A percentile compares a stretch with the other conserved stretches of the same genome.
Conservation (phyloP, 441 rosid species). For the Jatropha podagrica region DNA sequence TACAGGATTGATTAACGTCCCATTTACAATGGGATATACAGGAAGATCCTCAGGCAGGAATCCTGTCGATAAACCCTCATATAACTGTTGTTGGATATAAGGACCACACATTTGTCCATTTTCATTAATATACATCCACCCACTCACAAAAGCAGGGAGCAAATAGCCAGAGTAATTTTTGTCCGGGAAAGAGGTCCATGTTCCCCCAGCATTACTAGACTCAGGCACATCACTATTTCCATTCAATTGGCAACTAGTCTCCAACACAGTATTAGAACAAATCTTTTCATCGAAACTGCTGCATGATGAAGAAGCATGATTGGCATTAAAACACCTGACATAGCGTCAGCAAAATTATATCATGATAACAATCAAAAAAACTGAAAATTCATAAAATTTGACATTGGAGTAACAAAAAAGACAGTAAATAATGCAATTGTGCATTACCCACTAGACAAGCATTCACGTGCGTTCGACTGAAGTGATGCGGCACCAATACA, state of each 20-base stretch:
- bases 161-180: slow-evolving; percentile 41
- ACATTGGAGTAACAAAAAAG: not conserved
- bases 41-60: slow-evolving; percentile 90
- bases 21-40: slow-evolving; percentile 78
- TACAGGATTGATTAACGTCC: slow-evolving; percentile 58
- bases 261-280: slow-evolving; percentile 39
- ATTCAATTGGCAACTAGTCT: slow-evolving; percentile 62
- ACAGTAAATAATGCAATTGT: not conserved
- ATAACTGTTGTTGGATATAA: slow-evolving; percentile 80
- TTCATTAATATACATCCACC: slow-evolving; percentile 92
- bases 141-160: slow-evolving; percentile 52
- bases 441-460: slow-evolving; percentile 42
- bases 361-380: not conserved
- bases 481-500: slow-evolving; percentile 30
- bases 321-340: slow-evolving; percentile 37
- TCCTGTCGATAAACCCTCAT: slow-evolving; percentile 76
- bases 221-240: slow-evolving; percentile 55
- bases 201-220: slow-evolving; percentile 45
- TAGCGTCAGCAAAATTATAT: slow-evolving; percentile 17
- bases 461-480: slow-evolving; percentile 31
- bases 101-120: slow-evolving; percentile 95
- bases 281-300: slow-evolving; percentile 40
- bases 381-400: slow-evolving; percentile 3
- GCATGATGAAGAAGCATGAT: slow-evolving; percentile 35
- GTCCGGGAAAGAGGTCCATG: slow-evolving; percentile 37